Percentiles rank a stretch among this genome's conserved stretches.
These are phyloP conservation scores for Saccharomycopsis vini DNA, from an alignment of 805 yeast genomes.

Conservation along the genomic window DNA sequence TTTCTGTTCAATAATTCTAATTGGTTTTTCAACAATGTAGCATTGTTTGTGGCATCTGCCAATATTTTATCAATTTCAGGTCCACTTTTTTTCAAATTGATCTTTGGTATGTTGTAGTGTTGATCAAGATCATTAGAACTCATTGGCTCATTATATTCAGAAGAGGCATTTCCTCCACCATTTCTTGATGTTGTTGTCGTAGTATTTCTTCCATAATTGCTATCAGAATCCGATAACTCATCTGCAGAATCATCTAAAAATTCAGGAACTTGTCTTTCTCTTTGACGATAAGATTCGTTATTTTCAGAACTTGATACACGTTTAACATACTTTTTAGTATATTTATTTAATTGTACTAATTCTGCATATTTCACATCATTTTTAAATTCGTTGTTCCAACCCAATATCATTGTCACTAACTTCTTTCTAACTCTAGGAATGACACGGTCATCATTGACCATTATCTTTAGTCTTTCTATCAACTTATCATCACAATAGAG, in stretches of 20 bases:
- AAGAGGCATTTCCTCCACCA: background rate
- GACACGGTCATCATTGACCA: constrained; percentile 28
- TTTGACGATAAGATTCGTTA: background rate
- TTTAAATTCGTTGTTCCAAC: constrained; percentile 58
- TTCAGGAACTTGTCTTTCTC: constrained; percentile 13
- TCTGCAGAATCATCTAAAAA: constrained; percentile 21
- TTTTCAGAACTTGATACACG: constrained; percentile 17
- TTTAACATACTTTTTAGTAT: constrained; percentile 18
- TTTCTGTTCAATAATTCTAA: constrained; percentile 36
- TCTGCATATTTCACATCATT: constrained; percentile 41
- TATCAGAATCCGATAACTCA: constrained; percentile 19
- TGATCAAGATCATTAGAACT: constrained; percentile 31
- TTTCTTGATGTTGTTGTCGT: constrained; percentile 1
- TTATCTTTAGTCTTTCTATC: constrained; percentile 45
- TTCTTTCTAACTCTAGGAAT: constrained; percentile 37
- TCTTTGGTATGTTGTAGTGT: constrained; percentile 54
- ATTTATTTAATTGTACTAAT: constrained; percentile 37
- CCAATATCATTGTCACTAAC: constrained; percentile 42
- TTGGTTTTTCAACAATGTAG: constrained; percentile 61
- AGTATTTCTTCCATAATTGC: constrained; percentile 19
- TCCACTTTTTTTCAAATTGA: constrained; percentile 59
- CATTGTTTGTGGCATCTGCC: constrained; percentile 66
- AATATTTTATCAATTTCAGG: constrained; percentile 61
- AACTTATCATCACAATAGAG: constrained; percentile 63
- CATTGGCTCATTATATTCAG: constrained; percentile 36